Base-by-base conservation (phyloP, 2,329 filamentous ascomycete genomes). In the Dendryphion nanum region DNA sequence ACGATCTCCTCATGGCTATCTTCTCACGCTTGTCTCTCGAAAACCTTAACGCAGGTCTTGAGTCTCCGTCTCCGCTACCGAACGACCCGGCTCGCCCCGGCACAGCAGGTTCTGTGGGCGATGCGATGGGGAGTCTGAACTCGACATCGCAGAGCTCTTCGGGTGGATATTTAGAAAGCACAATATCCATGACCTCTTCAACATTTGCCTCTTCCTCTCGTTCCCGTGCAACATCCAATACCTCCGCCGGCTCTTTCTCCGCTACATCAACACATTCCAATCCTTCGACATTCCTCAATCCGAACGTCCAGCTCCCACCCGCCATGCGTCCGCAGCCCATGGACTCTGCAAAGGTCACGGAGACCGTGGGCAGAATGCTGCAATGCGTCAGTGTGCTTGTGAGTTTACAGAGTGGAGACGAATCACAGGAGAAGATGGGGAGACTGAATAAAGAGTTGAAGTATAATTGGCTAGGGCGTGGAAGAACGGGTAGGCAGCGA, bases 331-430 rank as follows among this genome's bases (percentile, higher is more conserved):
- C 53, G 6, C 58, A 57, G 14, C 65, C 61, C 5, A 67, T 68
- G 63, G 62, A 67, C 36, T 81, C 57, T 70, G 85, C 88, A 60
- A 82, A 93, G 58, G 82, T 97, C 37, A 95, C 93, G 1, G 90
- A 97, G 52, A 95, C 91, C 51, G 90, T 96, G 1, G 93, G 89
- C 0, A 77, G 91, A 35, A 95, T 98, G 88, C 73, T 98, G 47
- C 93, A 98, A 70, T 98, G 93, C 65, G 85, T 97, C 66, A 91
- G 85, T 61, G 89, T 98, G 6, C 74, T 98, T 16, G 86, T 88
- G 3, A 83, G 83, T 45, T 79, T 95, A 10, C 84, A 81, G 56
- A 81, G 76, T 1, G 79, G 78, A 7, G 88, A 94, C 47, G 81
- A 85, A 24, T 77, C 80, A 2, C 87, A 91, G 59, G 78, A 77